phyloP scores from a whole-genome alignment of 2,329 filamentous ascomycete species.

The Alternaria panax region DNA sequence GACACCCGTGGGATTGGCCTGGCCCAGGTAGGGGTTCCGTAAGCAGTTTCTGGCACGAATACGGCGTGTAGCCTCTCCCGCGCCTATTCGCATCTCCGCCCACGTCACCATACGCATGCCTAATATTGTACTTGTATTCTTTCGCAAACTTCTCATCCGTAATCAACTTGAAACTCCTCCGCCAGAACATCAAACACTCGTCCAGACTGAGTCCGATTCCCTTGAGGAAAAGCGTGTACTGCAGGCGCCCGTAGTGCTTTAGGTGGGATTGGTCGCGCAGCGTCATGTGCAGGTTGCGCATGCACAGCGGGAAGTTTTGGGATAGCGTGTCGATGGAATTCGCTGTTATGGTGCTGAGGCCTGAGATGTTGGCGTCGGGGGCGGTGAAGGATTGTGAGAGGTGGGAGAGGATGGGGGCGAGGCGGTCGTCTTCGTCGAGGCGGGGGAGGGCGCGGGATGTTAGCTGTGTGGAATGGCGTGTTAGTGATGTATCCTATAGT shows the following conservation, averaged over 20 bases:
- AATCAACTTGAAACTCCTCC: slow-evolving; percentile 81
- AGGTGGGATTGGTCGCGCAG: slow-evolving; percentile 88
- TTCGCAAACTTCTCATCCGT: slow-evolving; percentile 97
- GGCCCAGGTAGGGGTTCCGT: slow-evolving; percentile 86
- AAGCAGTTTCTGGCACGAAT: slow-evolving; percentile 93
- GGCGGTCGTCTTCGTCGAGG: slow-evolving; percentile 93
- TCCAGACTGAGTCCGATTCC: slow-evolving; percentile 92
- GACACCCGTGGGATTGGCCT: slow-evolving; percentile 93
- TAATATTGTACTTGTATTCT: slow-evolving; percentile 95
- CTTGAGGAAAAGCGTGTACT: slow-evolving; percentile 97
- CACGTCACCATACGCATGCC: slow-evolving; percentile 94
- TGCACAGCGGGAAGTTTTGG: slow-evolving; percentile 87
- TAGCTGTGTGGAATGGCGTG: slow-evolving; percentile 64
- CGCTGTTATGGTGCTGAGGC: slow-evolving; percentile 66
- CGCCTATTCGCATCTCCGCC: slow-evolving; percentile 89
- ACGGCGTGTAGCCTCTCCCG: slow-evolving; percentile 86
- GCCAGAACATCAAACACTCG: slow-evolving; percentile 92
- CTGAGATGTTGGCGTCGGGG: slow-evolving; percentile 84
- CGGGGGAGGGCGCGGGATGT: slow-evolving; percentile 90
- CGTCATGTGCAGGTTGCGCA: slow-evolving; percentile 87
- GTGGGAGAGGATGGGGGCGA: slow-evolving; percentile 77
- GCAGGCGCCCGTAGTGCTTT: slow-evolving; percentile 90
- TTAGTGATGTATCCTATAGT: slow-evolving; percentile 8
- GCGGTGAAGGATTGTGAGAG: slow-evolving; percentile 96
- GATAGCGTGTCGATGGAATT: slow-evolving; percentile 77